Evolutionary conservation across 306 rosid genomes (phyloP).

Genomic region (Cicer pinnatifidum): DNA sequence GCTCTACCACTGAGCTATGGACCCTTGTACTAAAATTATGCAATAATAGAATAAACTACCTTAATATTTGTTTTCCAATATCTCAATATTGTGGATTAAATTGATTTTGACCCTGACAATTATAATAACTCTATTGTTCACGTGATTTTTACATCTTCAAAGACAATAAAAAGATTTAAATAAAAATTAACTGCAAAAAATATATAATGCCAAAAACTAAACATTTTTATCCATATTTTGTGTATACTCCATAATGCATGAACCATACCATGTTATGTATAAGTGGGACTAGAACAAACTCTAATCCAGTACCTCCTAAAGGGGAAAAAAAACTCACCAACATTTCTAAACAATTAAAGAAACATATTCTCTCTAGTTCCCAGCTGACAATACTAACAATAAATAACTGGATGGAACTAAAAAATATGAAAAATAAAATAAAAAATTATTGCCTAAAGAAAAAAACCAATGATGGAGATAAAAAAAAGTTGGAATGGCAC

Average conservation of each 20-base stretch:
- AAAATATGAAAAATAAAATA: neutral
- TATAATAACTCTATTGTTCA: no score
- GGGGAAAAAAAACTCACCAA: slow-evolving; percentile 9
- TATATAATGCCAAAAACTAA: neutral
- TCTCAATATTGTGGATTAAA: no score
- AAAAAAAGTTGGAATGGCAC: slow-evolving; percentile 15
- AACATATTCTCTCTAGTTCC: slow-evolving; percentile 19
- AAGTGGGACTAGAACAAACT: neutral
- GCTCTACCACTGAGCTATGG: slow-evolving; percentile 16
- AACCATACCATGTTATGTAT: slow-evolving; percentile 38
- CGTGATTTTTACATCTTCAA: no score
- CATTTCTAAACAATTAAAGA: slow-evolving; percentile 13
- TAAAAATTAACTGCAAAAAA: no score
- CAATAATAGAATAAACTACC: neutral
- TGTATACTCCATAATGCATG: slow-evolving; percentile 7
- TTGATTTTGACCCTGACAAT: no score
- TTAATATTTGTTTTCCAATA: no score
- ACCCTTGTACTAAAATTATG: neutral
- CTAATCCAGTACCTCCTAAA: slow-evolving; percentile 21
- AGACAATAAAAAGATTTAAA: no score
- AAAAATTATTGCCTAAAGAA: neutral
- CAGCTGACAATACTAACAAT: slow-evolving; percentile 36
- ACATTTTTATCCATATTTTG: no score
- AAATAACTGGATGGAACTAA: slow-evolving; percentile 10
- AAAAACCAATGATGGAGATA: slow-evolving; percentile 22